phyloP scores from a whole-genome alignment of 2,329 filamentous ascomycete species.

The Ophiostoma piceae region DNA sequence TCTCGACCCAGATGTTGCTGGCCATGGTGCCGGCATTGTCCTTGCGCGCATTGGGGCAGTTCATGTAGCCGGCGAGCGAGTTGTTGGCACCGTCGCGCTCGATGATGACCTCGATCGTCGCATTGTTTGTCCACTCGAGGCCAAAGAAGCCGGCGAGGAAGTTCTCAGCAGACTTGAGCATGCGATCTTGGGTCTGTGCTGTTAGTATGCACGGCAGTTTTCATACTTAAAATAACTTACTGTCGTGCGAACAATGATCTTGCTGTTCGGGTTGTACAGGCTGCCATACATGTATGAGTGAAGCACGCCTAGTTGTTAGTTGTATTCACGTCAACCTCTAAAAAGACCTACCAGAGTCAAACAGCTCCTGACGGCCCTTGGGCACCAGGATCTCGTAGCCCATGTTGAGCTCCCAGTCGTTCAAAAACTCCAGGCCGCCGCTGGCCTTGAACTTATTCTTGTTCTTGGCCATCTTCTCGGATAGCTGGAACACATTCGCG shows the following conservation, averaged over 20 bases:
- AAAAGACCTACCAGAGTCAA: constrained; percentile 45
- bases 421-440: constrained; percentile 60
- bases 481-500: constrained; percentile 51
- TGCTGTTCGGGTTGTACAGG: constrained; percentile 65
- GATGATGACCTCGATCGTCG: constrained; percentile 66
- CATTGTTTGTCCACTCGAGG: constrained; percentile 66
- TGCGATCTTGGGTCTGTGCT: constrained; percentile 61
- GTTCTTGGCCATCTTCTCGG: constrained; percentile 52
- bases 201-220: neutral
- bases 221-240: constrained; percentile 31
- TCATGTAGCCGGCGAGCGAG: constrained; percentile 61
- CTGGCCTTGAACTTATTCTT: constrained; percentile 50
- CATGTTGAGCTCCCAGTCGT: constrained; percentile 63
- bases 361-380: constrained; percentile 66
- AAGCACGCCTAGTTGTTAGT: constrained; percentile 38
- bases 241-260: constrained; percentile 68
- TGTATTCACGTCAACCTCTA: neutral
- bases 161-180: constrained; percentile 72
- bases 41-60: constrained; percentile 57
- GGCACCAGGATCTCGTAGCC: constrained; percentile 68
- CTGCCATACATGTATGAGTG: constrained; percentile 69
- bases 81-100: constrained; percentile 63
- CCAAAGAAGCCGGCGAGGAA: constrained; percentile 77
- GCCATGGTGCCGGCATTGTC: constrained; percentile 51
- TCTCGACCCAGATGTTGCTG: constrained; percentile 53